Evolutionary conservation across 1,139 yeast species (phyloP).

Genomic region (Saccharomyces uvarum): DNA sequence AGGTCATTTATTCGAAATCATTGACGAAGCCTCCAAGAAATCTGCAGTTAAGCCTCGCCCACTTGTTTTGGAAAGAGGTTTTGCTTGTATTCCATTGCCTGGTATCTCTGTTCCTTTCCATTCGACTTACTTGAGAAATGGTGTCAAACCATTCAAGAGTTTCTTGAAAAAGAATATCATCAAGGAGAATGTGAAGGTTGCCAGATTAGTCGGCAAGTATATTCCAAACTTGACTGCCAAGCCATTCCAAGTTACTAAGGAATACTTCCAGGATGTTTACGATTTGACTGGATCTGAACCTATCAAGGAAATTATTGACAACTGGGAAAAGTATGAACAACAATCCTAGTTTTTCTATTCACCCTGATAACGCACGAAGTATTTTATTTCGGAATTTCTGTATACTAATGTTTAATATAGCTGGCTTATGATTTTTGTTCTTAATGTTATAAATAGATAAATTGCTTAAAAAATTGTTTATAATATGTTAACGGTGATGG

Average conservation of each 20-base stretch:
- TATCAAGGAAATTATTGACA: conserved; percentile 81
- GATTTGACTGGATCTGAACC: conserved; percentile 84
- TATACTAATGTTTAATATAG: neutral
- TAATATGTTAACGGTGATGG: neutral
- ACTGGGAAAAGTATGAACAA: conserved; percentile 77
- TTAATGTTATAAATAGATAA: neutral
- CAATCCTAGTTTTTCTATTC: conserved; percentile 4
- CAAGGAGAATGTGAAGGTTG: conserved; percentile 89
- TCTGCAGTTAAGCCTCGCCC: conserved; percentile 89
- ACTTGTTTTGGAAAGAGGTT: conserved; percentile 93
- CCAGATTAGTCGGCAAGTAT: conserved; percentile 86
- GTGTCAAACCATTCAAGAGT: conserved; percentile 98
- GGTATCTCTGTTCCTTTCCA: conserved; percentile 99
- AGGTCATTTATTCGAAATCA: conserved; percentile 79
- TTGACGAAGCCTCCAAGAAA: conserved; percentile 73
- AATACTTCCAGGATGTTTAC: conserved; percentile 93
- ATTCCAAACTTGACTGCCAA: conserved; percentile 98
- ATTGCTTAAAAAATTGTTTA: neutral
- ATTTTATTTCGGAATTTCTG: neutral
- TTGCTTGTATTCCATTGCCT: conserved; percentile 94
- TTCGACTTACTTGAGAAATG: conserved; percentile 91
- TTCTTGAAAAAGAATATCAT: conserved; percentile 94
- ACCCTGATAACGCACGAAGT: neutral
- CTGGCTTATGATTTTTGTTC: neutral
- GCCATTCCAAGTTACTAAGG: conserved; percentile 92